Percentiles rank a stretch among this genome's conserved stretches.
Conservation (phyloP, 164 flowering plant species). For the Umbilicus rupestris region DNA sequence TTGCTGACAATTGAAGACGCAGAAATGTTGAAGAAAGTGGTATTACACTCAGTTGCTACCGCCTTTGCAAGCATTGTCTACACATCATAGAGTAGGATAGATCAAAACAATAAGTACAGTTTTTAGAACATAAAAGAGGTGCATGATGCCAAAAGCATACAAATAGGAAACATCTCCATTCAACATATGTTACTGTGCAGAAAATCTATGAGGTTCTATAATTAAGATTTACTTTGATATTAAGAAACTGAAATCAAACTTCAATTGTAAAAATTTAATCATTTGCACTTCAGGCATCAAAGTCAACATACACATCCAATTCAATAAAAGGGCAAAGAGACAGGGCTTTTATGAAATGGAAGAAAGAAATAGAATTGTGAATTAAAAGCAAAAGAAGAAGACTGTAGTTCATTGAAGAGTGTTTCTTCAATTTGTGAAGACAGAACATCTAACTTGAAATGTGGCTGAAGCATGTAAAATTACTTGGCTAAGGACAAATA, state of each 20-base stretch:
- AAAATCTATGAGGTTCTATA: not conserved
- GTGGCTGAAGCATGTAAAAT: not conserved
- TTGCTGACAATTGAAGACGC: slow-evolving; percentile 99
- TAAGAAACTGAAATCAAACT: no score
- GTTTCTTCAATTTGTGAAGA: not conserved
- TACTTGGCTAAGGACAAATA: not conserved
- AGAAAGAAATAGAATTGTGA: not conserved
- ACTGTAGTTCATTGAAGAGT: not conserved
- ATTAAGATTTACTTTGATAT: no score
- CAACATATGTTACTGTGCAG: not conserved
- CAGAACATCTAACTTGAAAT: not conserved
- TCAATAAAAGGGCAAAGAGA: not conserved
- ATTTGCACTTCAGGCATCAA: not conserved
- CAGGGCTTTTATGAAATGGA: not conserved
- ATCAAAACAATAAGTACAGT: not conserved
- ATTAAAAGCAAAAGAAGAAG: not conserved
- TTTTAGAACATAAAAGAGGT: not conserved
- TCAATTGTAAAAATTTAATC: not conserved
- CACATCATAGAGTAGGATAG: slow-evolving; percentile 9
- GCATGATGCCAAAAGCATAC: not conserved
- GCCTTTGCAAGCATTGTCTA: slow-evolving; percentile 99
- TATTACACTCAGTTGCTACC: slow-evolving; percentile 97
- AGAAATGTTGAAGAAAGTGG: slow-evolving; percentile 97
- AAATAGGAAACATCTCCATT: not conserved
- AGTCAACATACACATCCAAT: not conserved